Conservation (phyloP, 2,329 filamentous ascomycete species). For the Clonostachys solani region DNA sequence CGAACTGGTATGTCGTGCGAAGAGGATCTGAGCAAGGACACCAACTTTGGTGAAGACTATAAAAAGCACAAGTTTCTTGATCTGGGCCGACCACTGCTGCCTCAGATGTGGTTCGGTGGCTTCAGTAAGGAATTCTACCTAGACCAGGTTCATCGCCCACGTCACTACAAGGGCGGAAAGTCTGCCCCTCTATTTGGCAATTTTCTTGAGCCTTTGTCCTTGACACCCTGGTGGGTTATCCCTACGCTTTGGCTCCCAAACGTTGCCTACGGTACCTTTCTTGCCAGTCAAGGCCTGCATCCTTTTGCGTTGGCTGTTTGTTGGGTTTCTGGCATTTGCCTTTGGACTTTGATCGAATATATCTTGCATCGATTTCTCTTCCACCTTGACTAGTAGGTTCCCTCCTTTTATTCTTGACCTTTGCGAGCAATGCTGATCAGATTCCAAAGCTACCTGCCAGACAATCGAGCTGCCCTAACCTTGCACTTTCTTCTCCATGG, state of each 20-base stretch:
- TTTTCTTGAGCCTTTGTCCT: slow-evolving; percentile 94
- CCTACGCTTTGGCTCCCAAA: slow-evolving; percentile 82
- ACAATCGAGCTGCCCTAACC: slow-evolving; percentile 84
- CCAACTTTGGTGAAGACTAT: slow-evolving; percentile 72
- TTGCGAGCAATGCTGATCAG: not conserved
- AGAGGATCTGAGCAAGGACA: slow-evolving; percentile 83
- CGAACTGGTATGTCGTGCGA: slow-evolving; percentile 85
- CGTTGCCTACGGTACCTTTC: slow-evolving; percentile 66
- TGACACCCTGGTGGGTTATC: slow-evolving; percentile 92
- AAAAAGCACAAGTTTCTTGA: slow-evolving; percentile 93
- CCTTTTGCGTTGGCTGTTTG: slow-evolving; percentile 43
- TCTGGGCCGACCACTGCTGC: slow-evolving; percentile 75
- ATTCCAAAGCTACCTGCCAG: slow-evolving; percentile 68
- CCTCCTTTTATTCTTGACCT: not conserved
- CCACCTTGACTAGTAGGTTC: slow-evolving; percentile 81
- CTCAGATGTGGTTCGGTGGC: slow-evolving; percentile 82
- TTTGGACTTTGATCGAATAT: slow-evolving; percentile 94
- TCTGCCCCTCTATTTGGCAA: slow-evolving; percentile 96
- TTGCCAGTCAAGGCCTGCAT: slow-evolving; percentile 60
- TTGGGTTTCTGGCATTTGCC: slow-evolving; percentile 64
- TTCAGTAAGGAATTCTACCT: slow-evolving; percentile 97
- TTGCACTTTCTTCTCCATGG: slow-evolving; percentile 92
- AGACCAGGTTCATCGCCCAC: slow-evolving; percentile 89
- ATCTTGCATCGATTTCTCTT: slow-evolving; percentile 85
- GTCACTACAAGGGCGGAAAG: slow-evolving; percentile 90